Evolutionary conservation across 2,329 filamentous ascomycete genomes (phyloP), one percentile per base, ranked within the genome.

Genomic region (Fusarium tuaranense): DNA sequence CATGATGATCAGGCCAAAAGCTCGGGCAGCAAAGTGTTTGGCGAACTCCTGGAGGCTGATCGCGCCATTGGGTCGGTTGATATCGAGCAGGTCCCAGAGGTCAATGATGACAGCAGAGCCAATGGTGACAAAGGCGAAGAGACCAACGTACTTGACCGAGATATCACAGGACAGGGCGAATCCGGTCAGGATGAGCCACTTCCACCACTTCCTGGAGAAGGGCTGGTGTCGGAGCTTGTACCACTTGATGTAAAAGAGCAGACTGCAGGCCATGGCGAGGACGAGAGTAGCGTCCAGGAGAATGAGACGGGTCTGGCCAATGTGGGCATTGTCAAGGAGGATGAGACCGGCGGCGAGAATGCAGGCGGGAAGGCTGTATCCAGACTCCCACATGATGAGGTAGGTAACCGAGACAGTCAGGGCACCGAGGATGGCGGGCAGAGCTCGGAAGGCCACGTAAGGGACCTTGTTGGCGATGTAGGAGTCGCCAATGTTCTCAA

Each of bases 311-410:
- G 97, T 98, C 88, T 99, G 97, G 70, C 95, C 96, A 83, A 99
- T 95, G 83, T 99, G 97, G 68, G 96, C 97, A 80, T 99, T 99
- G 86, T 99, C 97, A 79, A 99, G 94, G 51, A 99, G 92, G 74
- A 99, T 89, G 39, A 99, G 87, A 32, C 94, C 92, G 44, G 97
- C 91, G 8, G 97, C 95, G 67, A 98, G 88, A 65, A 98, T 87
- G 82, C 94, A 97, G 67, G 97, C 97, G 13, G 97, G 97, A 48
- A 99, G 88, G 75, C 95, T 98, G 86, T 99, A 99, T 73, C 95
- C 97, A 60, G 97, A 98, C 85, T 99, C 97, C 97, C 97, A 99
- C 97, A 99, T 99, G 84, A 98, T 99, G 82, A 97, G 86, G 84
- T 97, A 99, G 67, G 94, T 92, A 58, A 96, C 93, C n/a, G 95